phyloP scores from a whole-genome alignment of 2,329 filamentous ascomycete species.

The Calonectria crousiana region DNA sequence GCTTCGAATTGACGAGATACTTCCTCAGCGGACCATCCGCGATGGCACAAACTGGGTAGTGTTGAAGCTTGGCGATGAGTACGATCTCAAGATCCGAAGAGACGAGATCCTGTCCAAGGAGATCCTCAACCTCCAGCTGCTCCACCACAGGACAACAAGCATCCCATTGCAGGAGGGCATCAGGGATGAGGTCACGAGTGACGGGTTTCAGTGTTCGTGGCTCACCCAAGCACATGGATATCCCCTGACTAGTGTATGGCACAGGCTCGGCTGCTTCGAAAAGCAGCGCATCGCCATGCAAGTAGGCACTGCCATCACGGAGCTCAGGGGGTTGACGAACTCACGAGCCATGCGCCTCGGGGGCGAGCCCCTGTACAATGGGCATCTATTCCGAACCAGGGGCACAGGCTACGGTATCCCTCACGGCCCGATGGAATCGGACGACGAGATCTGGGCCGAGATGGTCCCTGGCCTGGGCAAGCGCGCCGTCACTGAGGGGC shows the following conservation, averaged over 20 bases:
- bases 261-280: not conserved
- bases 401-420: not conserved
- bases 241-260: not conserved
- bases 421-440: not conserved
- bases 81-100: not conserved
- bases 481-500: not conserved
- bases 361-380: not conserved
- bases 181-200: no score
- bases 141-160: not conserved
- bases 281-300: not conserved
- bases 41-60: not conserved
- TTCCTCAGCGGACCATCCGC: not conserved
- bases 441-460: not conserved
- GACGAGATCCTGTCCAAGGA: not conserved
- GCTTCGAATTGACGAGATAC: not conserved
- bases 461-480: not conserved
- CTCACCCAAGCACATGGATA: not conserved
- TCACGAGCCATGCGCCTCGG: not conserved
- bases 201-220: not conserved
- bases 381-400: not conserved
- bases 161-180: not conserved
- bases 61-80: not conserved
- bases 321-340: not conserved
- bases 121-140: not conserved
- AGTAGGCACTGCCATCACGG: not conserved